These are phyloP conservation scores for Saccharomyces hybrid DNA, from an alignment of 1,139 yeast genomes.

Conservation along the genomic window DNA sequence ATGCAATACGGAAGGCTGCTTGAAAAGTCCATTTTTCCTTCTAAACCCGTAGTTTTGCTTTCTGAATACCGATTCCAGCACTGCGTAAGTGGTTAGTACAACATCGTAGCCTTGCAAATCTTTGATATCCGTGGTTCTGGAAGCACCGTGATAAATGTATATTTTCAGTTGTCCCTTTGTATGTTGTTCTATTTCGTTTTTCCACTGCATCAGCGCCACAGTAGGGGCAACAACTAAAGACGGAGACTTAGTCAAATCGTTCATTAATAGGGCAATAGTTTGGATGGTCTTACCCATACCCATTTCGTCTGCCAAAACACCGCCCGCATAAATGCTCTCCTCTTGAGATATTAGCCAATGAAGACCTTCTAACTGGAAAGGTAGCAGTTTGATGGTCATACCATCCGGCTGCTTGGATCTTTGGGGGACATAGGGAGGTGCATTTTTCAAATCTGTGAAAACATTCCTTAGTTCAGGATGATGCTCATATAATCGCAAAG, in stretches of 20 bases:
- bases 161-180: slow-evolving; percentile 64
- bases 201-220: slow-evolving; percentile 97
- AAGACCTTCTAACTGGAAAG: slow-evolving; percentile 90
- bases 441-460: slow-evolving; percentile 50
- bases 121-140: slow-evolving; percentile 49
- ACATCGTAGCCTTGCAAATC: slow-evolving; percentile 68
- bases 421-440: slow-evolving; percentile 45
- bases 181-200: slow-evolving; percentile 79
- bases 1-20: slow-evolving; percentile 73
- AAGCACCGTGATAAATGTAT: slow-evolving; percentile 77
- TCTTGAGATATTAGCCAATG: slow-evolving; percentile 86
- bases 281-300: slow-evolving; percentile 99
- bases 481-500: slow-evolving; percentile 54
- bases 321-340: slow-evolving; percentile 67
- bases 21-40: slow-evolving; percentile 59
- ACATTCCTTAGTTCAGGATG: slow-evolving; percentile 75
- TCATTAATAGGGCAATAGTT: slow-evolving; percentile 78
- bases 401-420: slow-evolving; percentile 74
- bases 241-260: slow-evolving; percentile 58
- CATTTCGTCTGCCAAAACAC: slow-evolving; percentile 98
- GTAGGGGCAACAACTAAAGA: slow-evolving; percentile 94
- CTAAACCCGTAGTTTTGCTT: slow-evolving; percentile 79
- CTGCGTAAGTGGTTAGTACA: slow-evolving; percentile 84
- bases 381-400: slow-evolving; percentile 65
- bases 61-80: slow-evolving; percentile 77